Percentiles rank a stretch among this genome's conserved stretches.
phyloP scores from a whole-genome alignment of 1,284 basidiomycete species.

The Malassezia globosa region DNA sequence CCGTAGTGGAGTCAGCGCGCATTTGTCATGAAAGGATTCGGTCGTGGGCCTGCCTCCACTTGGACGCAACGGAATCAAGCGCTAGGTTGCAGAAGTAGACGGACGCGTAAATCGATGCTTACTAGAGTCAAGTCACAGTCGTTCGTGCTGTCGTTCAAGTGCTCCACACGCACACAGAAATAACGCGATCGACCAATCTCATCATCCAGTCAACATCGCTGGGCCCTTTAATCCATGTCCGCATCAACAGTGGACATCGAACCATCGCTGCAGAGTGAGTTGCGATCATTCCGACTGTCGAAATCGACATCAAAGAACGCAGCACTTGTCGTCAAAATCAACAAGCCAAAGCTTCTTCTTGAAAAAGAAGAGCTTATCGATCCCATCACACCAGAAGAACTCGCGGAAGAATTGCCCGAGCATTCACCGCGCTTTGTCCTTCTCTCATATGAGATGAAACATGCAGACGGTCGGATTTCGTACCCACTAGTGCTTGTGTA shows the following conservation, averaged over 20 bases:
- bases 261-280: constrained; percentile 16
- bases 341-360: constrained; percentile 31
- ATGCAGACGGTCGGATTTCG: constrained; percentile 71
- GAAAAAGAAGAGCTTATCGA: constrained; percentile 34
- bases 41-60: too few relatives aligned
- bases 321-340: constrained; percentile 38
- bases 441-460: constrained; percentile 67
- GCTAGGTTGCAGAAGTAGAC: too few relatives aligned
- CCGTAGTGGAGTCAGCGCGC: too few relatives aligned
- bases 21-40: too few relatives aligned
- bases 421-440: constrained; percentile 78
- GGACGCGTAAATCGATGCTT: too few relatives aligned
- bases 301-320: constrained; percentile 20
- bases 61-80: too few relatives aligned
- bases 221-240: background rate
- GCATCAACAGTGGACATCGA: constrained; percentile 41
- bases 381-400: constrained; percentile 25
- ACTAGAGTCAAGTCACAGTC: too few relatives aligned
- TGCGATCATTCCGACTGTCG: constrained; percentile 30
- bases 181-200: too few relatives aligned
- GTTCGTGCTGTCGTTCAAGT: too few relatives aligned
- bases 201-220: too few relatives aligned
- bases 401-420: constrained; percentile 63
- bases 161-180: too few relatives aligned
- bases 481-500: constrained; percentile 47